Conservation (phyloP, 2,329 filamentous ascomycete species). For the Septoria petroselini region DNA sequence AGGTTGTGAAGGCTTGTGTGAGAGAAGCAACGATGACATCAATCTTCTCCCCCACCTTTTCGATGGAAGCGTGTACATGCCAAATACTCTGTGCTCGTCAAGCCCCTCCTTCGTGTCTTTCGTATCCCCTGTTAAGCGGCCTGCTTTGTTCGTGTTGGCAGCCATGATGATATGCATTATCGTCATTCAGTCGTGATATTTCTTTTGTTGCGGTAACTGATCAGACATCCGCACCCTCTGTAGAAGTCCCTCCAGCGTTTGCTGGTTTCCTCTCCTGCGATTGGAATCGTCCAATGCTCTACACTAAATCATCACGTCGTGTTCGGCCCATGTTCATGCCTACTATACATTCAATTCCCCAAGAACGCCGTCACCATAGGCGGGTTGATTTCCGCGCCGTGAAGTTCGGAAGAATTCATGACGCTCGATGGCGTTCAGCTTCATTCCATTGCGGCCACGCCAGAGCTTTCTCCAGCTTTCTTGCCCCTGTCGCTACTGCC, state of each 20-base stretch:
- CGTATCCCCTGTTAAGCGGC: background rate
- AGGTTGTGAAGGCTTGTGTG: background rate
- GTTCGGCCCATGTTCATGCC: background rate
- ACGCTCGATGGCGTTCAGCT: background rate
- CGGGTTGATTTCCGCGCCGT: background rate
- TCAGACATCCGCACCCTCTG: slow-evolving; percentile 1
- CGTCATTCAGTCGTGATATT: background rate
- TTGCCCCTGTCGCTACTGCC: slow-evolving; percentile 34
- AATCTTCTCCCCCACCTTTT: background rate
- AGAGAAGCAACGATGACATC: background rate
- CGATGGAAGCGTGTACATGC: background rate
- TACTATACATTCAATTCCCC: background rate
- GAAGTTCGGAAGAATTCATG: background rate
- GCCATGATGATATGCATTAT: background rate
- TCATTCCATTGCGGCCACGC: slow-evolving; percentile 19
- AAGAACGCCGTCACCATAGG: background rate
- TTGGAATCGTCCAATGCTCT: background rate
- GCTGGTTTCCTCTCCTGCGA: too few species aligned
- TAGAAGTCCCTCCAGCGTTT: background rate
- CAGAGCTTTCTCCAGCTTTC: slow-evolving; percentile 35
- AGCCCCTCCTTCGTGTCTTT: background rate
- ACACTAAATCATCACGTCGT: background rate
- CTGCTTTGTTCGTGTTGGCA: background rate
- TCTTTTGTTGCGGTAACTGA: background rate
- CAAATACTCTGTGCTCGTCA: background rate